Conservation (phyloP, 192 early-diverging fungal genomes). For the Coemansia sp. region DNA sequence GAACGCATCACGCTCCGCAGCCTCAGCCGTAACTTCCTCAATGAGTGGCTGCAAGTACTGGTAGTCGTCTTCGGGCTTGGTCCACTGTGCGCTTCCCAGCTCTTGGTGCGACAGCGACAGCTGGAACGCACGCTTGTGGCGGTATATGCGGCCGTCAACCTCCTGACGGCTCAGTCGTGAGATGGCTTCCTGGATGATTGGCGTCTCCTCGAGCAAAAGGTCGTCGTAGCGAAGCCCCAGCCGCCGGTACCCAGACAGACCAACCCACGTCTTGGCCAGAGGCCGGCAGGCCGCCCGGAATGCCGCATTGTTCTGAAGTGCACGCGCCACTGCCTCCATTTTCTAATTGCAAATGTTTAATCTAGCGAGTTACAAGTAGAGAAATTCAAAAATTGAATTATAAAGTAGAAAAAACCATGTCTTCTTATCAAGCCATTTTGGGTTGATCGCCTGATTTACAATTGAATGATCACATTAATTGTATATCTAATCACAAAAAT, state of each 20-base stretch:
- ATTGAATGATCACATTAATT: background rate
- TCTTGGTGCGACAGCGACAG: conserved; percentile 67
- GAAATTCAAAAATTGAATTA: background rate
- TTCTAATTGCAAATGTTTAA: background rate
- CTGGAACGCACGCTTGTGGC: conserved; percentile 76
- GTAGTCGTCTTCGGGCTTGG: conserved; percentile 75
- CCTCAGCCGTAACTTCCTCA: conserved; percentile 76
- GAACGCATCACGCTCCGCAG: conserved; percentile 71
- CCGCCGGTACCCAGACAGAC: conserved; percentile 67
- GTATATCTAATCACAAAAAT: conserved; percentile 30
- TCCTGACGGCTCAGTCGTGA: conserved; percentile 70
- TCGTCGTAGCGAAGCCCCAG: conserved; percentile 89
- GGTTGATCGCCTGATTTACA: background rate
- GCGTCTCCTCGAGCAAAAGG: conserved; percentile 80
- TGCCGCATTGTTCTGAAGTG: conserved; percentile 33
- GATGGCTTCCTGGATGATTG: conserved; percentile 78
- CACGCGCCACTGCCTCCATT: conserved; percentile 39
- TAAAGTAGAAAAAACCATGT: background rate
- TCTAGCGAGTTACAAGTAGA: background rate
- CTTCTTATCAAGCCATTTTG: background rate
- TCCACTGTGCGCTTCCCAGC: conserved; percentile 69
- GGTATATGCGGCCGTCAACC: conserved; percentile 70
- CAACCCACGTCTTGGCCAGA: conserved; percentile 63
- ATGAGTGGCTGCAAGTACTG: conserved; percentile 82
- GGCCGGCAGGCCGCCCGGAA: conserved; percentile 53